phyloP scores from a whole-genome alignment of 306 rosid genomes.

The Mimosa bimucronata region DNA sequence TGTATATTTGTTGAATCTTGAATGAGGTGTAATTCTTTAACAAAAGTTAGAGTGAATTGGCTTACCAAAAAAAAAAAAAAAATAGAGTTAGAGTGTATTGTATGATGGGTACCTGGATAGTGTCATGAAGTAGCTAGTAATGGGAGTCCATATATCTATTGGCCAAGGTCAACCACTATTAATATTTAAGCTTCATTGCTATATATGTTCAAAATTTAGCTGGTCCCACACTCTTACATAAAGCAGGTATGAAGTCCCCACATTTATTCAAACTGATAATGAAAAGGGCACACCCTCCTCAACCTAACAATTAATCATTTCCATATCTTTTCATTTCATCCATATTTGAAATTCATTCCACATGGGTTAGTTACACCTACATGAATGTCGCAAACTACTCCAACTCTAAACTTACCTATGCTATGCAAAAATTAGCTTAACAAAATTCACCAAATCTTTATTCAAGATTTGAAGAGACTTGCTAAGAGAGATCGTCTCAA shows the following conservation, averaged over 20 bases:
- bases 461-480: background rate
- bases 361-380: slow-evolving; percentile 35
- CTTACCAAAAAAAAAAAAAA: no score
- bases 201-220: background rate
- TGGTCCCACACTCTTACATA: background rate
- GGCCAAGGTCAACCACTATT: background rate
- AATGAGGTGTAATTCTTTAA: background rate
- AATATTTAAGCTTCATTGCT: background rate
- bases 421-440: background rate
- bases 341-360: slow-evolving; percentile 1
- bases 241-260: background rate
- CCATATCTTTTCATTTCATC: background rate
- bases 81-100: background rate
- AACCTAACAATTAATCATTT: slow-evolving; percentile 2
- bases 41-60: background rate
- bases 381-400: slow-evolving; percentile 7
- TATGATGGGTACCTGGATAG: background rate
- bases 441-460: background rate
- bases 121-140: background rate
- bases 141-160: background rate
- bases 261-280: slow-evolving; percentile 2
- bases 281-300: slow-evolving; percentile 8
- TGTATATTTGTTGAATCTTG: background rate
- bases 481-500: background rate
- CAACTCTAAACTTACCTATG: background rate